Percentiles rank a stretch among this genome's conserved stretches.
Conservation (phyloP, 73 alveolate genomes). For the Diophrys appendiculata region DNA sequence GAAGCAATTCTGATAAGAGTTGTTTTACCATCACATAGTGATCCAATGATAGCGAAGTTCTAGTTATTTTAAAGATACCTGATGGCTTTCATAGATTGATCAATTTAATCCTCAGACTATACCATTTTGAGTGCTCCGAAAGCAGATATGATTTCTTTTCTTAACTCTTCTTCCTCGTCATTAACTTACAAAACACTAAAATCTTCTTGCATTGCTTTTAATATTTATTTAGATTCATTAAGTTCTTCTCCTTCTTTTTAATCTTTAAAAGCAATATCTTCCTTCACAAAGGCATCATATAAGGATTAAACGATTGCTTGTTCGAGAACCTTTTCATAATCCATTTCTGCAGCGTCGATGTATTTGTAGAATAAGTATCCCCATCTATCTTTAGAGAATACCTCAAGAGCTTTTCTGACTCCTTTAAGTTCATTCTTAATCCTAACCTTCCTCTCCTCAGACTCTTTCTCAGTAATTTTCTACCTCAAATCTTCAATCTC, state of each 20-base stretch:
- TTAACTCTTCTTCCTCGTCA: slow-evolving; percentile 6
- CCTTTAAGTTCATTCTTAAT: slow-evolving; percentile 17
- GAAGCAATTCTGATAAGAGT: too few relatives aligned
- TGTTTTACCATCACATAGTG: too few relatives aligned
- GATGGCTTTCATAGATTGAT: neutral
- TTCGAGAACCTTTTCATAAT: neutral
- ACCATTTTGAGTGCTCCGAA: neutral
- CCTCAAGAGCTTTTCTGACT: slow-evolving; percentile 22
- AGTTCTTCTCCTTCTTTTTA: neutral
- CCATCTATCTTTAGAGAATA: slow-evolving; percentile 8
- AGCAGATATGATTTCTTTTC: neutral
- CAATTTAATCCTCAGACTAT: neutral
- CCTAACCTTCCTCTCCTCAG: slow-evolving; percentile 3
- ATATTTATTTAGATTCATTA: slow-evolving; percentile 8
- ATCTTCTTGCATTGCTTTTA: neutral
- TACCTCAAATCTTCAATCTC: neutral
- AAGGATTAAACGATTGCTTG: neutral
- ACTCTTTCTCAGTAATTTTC: neutral
- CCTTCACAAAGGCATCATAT: neutral
- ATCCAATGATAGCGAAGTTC: too few relatives aligned
- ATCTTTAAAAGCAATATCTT: neutral
- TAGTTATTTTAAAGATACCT: too few relatives aligned
- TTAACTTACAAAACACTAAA: neutral
- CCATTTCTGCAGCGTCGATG: neutral
- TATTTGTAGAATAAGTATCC: neutral